A percentile compares a stretch with the other conserved stretches of the same genome.
Conservation (phyloP, 306 rosid genomes). For the Vigna hirtella region DNA sequence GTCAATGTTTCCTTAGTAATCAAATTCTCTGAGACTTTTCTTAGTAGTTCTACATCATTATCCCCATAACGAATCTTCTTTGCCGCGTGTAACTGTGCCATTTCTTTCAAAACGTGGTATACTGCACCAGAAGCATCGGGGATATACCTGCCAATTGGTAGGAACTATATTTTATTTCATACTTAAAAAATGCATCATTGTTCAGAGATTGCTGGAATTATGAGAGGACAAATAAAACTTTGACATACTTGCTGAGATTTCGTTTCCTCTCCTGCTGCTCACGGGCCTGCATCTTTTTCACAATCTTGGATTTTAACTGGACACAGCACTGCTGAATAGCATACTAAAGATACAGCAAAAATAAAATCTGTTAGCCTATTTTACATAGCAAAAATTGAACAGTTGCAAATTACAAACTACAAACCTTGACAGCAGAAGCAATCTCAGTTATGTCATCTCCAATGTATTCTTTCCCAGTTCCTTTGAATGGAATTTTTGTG, state of each 20-base stretch:
- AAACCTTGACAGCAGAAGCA: conserved; percentile 94
- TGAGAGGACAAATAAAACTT: conserved; percentile 36
- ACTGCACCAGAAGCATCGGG: conserved; percentile 78
- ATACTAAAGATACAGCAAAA: conserved; percentile 62
- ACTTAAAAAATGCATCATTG: conserved; percentile 24
- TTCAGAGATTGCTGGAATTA: conserved; percentile 30
- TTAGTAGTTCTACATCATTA: conserved; percentile 66
- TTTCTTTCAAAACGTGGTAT: conserved; percentile 68
- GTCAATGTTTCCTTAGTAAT: conserved; percentile 75
- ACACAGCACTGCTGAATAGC: conserved; percentile 94
- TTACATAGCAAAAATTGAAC: conserved; percentile 22
- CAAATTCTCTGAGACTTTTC: conserved; percentile 62
- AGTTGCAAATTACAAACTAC: conserved; percentile 35
- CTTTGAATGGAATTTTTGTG: conserved; percentile 97
- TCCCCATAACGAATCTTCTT: conserved; percentile 68
- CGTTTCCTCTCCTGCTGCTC: conserved; percentile 99
- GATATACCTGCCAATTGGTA: conserved; percentile 70
- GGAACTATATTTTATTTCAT: conserved; percentile 36
- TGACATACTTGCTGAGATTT: conserved; percentile 73
- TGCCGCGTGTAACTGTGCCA: conserved; percentile 60
- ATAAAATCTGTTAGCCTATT: conserved; percentile 37
- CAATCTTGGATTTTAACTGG: conserved; percentile 90
- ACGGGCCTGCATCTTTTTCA: conserved; percentile 94
- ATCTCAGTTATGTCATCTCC: conserved; percentile 97
- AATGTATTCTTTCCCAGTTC: conserved; percentile 97